Percentiles rank a stretch among this genome's conserved stretches.
Evolutionary conservation across 331 rosid species (phyloP).

Genomic region (Spiraea crenata): DNA sequence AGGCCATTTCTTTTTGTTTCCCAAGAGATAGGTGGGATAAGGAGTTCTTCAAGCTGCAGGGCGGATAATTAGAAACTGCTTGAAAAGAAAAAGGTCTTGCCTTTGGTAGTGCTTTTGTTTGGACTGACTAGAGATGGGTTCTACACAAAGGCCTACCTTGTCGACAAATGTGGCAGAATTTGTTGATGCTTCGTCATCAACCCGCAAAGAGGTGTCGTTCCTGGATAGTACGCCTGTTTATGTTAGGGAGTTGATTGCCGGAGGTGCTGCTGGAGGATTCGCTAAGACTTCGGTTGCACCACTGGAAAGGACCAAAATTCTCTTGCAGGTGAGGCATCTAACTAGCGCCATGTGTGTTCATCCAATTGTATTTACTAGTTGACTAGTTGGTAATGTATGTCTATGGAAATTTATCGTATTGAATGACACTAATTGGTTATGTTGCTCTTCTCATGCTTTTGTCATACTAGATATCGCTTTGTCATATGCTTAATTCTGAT

Average conservation of each 20-base stretch:
- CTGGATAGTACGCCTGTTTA: conserved; percentile 68
- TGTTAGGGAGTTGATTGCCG: conserved; percentile 81
- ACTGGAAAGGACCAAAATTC: conserved; percentile 86
- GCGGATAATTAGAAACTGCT: conserved; percentile 43
- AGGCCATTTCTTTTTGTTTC: conserved; percentile 27
- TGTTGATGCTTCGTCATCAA: conserved; percentile 62
- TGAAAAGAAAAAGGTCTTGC: background rate
- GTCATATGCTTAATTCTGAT: background rate
- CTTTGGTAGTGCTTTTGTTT: conserved; percentile 1
- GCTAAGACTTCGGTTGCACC: conserved; percentile 87
- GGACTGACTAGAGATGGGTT: conserved; percentile 45
- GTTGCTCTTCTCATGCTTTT: background rate
- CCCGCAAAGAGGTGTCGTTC: conserved; percentile 40
- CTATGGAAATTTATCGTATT: background rate
- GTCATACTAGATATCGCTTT: background rate
- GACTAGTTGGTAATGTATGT: background rate
- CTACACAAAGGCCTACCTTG: conserved; percentile 68
- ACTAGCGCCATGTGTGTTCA: background rate
- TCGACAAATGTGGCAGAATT: conserved; percentile 63
- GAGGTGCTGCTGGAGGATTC: conserved; percentile 92
- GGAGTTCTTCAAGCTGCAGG: conserved; percentile 62
- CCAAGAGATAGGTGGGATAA: conserved; percentile 69
- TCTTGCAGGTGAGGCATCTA: conserved; percentile 76
- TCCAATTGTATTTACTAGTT: background rate
- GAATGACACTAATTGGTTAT: background rate